Conservation (phyloP, 768 basidiomycete genomes). For the Boletus sp. region DNA sequence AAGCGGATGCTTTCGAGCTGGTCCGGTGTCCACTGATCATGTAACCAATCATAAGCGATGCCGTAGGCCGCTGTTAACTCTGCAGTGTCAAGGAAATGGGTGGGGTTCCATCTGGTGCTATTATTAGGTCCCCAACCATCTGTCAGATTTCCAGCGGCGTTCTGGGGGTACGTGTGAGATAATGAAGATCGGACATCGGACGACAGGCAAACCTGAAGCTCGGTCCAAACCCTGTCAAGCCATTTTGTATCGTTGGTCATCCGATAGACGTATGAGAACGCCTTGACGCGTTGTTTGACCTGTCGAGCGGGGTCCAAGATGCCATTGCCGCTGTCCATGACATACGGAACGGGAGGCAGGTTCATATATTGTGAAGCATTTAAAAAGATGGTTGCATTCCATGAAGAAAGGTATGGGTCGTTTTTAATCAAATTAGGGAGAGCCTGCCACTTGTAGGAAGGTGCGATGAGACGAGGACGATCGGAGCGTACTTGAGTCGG, state of each 20-base stretch:
- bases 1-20: constrained; percentile 68
- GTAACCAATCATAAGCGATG: constrained; percentile 95
- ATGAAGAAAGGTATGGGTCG: constrained; percentile 81
- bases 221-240: constrained; percentile 80
- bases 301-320: constrained; percentile 88
- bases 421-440: constrained; percentile 71
- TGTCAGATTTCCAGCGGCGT: constrained; percentile 70
- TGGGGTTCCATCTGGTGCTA: constrained; percentile 76
- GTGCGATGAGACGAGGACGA: constrained; percentile 90
- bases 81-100: constrained; percentile 91
- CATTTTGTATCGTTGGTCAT: constrained; percentile 92
- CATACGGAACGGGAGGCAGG: constrained; percentile 64
- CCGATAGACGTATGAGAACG: constrained; percentile 84
- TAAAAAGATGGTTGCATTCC: constrained; percentile 88
- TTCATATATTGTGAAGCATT: constrained; percentile 79
- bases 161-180: constrained; percentile 33
- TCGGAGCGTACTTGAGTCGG: constrained; percentile 65
- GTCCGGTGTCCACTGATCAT: constrained; percentile 73
- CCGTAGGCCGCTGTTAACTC: constrained; percentile 87
- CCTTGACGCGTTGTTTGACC: constrained; percentile 89
- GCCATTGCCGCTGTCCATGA: constrained; percentile 80
- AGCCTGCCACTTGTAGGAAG: constrained; percentile 85
- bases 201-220: constrained; percentile 65
- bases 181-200: neutral
- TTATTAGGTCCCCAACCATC: constrained; percentile 59